Percentiles rank a stretch among this genome's conserved stretches.
phyloP scores from a whole-genome alignment of 2,329 filamentous ascomycete genomes.

The Dactylellina cionopaga region DNA sequence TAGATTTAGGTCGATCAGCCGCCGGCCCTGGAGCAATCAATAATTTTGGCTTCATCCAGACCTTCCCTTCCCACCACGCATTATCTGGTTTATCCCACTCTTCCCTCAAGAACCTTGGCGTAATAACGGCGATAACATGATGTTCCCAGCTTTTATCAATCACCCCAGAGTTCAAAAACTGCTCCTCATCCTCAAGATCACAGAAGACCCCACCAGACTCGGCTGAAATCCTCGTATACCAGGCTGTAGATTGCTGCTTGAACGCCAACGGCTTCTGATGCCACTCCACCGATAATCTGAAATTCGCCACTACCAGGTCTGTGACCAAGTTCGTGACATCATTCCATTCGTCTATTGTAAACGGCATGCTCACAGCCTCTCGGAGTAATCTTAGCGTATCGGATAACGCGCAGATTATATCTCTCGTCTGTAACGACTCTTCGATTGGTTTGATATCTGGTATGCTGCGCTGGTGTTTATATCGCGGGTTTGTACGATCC shows the following conservation, averaged over 20 bases:
- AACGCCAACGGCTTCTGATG: constrained; percentile 30
- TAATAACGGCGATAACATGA: constrained; percentile 28
- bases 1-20: neutral
- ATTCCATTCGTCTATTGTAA: neutral
- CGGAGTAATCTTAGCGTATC: constrained; percentile 13
- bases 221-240: neutral
- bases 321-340: neutral
- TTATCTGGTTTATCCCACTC: constrained; percentile 15
- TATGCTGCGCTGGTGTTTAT: neutral
- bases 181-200: neutral
- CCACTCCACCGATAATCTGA: constrained; percentile 26
- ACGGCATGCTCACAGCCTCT: neutral
- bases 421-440: constrained; percentile 3
- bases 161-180: constrained; percentile 6
- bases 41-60: constrained; percentile 19
- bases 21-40: constrained; percentile 13
- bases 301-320: constrained; percentile 17
- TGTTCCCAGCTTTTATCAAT: neutral
- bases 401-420: constrained; percentile 3
- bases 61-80: neutral
- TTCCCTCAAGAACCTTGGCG: constrained; percentile 11
- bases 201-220: neutral
- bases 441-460: constrained; percentile 21
- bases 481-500: neutral
- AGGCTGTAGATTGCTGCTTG: constrained; percentile 1